Evolutionary conservation across 441 rosid genomes (phyloP).

Genomic region (Manihot esculenta): DNA sequence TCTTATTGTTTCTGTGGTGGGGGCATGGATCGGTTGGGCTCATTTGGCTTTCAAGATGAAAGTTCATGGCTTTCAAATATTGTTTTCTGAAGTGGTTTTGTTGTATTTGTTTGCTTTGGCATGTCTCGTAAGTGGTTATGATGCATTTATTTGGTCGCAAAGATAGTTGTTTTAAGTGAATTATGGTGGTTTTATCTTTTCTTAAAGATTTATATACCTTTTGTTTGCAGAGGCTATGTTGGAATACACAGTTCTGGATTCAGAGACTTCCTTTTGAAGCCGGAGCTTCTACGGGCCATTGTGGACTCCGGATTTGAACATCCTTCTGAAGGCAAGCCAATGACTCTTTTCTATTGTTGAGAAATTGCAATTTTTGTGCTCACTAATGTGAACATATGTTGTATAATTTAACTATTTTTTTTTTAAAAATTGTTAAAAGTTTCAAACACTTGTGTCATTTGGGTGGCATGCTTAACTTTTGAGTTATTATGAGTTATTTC

Average conservation of each 20-base stretch:
- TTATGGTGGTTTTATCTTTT: background rate
- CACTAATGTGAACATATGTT: no score
- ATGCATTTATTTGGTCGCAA: background rate
- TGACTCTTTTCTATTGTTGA: background rate
- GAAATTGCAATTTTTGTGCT: no score
- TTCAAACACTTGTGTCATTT: background rate
- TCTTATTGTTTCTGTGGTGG: background rate
- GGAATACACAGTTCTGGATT: slow-evolving; percentile 99
- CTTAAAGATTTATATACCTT: background rate
- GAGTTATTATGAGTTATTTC: background rate
- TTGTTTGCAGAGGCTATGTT: slow-evolving; percentile 74
- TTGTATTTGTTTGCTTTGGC: background rate
- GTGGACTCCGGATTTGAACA: slow-evolving; percentile 97
- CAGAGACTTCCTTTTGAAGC: slow-evolving; percentile 98
- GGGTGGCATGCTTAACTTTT: background rate
- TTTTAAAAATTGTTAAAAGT: background rate
- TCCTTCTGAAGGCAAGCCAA: slow-evolving; percentile 79
- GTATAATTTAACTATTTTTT: no score
- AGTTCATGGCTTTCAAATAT: background rate
- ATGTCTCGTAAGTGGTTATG: no score
- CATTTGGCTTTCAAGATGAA: background rate
- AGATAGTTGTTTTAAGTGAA: background rate
- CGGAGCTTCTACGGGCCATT: slow-evolving; percentile 92
- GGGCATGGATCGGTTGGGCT: slow-evolving; percentile 9
- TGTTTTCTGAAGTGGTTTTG: background rate